These are phyloP conservation scores for Corymbia citriodora DNA, from an alignment of 441 rosid genomes.

Conservation along the genomic window DNA sequence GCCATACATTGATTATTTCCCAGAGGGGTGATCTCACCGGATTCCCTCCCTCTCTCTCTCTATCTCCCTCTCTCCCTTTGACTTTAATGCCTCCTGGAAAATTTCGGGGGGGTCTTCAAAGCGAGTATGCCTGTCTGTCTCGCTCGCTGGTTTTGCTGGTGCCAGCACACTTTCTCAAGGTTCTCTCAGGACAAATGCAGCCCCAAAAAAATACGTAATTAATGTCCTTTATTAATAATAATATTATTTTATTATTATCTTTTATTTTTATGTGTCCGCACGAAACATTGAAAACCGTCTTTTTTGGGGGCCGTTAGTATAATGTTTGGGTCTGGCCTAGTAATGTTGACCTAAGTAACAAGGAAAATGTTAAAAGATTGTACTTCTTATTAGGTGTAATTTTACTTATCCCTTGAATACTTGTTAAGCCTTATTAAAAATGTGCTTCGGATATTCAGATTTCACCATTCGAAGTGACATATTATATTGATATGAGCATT, in stretches of 20 bases:
- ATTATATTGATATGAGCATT: not conserved
- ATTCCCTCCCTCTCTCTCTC: not conserved
- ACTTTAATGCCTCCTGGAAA: constrained; percentile 41
- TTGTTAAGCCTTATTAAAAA: not conserved
- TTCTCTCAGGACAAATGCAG: not conserved
- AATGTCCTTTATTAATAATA: not conserved
- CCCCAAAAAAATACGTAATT: not conserved
- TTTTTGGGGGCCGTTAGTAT: not conserved
- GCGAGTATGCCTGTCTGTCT: constrained; percentile 41
- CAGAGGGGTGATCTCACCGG: constrained; percentile 4
- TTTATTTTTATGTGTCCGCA: not conserved
- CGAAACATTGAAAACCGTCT: not conserved
- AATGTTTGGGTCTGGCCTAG: not conserved
- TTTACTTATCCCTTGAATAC: not conserved
- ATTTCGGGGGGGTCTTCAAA: constrained; percentile 20
- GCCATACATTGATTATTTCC: constrained; percentile 40
- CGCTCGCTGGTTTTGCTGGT: not conserved
- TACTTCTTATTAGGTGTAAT: not conserved
- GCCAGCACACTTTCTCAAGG: constrained; percentile 33
- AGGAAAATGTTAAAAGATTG: too few relatives aligned
- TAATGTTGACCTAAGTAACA: not conserved
- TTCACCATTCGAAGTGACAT: not conserved
- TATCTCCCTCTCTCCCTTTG: constrained; percentile 5
- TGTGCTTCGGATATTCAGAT: not conserved
- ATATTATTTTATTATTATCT: not conserved